phyloP scores from a whole-genome alignment of 176 grass and related monocot genomes.

The Hordeum marinum region DNA sequence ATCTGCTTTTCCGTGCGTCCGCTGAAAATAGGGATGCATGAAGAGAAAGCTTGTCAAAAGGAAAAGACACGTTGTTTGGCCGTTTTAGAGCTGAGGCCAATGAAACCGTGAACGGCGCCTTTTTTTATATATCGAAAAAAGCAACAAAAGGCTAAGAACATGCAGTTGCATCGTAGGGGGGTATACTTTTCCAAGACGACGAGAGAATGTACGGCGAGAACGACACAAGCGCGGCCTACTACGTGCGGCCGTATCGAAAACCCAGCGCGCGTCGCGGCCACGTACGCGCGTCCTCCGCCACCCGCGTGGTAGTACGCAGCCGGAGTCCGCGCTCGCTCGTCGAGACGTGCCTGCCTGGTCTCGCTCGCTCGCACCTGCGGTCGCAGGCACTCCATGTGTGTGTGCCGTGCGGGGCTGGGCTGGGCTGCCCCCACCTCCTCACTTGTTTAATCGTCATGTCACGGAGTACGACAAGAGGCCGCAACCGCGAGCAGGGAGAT shows the following conservation, averaged over 20 bases:
- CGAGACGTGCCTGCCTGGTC: not conserved
- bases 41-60: not conserved
- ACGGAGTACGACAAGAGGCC: not conserved
- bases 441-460: too few relatives aligned
- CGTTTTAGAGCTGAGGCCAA: not conserved
- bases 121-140: too few relatives aligned
- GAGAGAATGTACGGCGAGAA: not conserved
- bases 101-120: not conserved
- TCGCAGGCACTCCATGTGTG: not conserved
- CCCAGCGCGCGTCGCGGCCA: not conserved
- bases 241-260: not conserved
- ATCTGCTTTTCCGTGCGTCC: not conserved
- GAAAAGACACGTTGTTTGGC: not conserved
- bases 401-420: too few relatives aligned
- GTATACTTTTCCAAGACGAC: not conserved
- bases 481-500: not conserved
- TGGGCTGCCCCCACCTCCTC: not conserved
- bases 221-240: not conserved
- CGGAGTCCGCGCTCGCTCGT: not conserved
- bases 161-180: too few relatives aligned
- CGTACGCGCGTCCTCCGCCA: not conserved
- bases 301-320: not conserved
- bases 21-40: not conserved
- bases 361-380: too few relatives aligned
- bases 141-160: too few relatives aligned